phyloP scores from a whole-genome alignment of 495 filamentous ascomycete genomes.

The Trichoderma parareesei region DNA sequence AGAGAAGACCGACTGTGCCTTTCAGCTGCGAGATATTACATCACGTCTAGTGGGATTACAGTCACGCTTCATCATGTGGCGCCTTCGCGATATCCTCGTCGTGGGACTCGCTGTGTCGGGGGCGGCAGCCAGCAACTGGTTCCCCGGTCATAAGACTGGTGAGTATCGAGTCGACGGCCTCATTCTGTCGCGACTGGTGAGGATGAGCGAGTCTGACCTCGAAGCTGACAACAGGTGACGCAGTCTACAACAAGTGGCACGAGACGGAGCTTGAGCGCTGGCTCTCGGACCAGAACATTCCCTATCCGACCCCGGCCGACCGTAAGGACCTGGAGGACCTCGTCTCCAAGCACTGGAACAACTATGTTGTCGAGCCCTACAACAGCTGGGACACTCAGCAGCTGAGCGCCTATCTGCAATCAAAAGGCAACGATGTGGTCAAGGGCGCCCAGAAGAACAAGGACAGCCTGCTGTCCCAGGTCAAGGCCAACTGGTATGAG shows the following conservation, averaged over 20 bases:
- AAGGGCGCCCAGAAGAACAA: conserved; percentile 53
- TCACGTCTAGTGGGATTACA: not conserved
- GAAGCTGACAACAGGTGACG: conserved; percentile 3
- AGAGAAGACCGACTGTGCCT: not conserved
- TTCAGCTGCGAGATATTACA: not conserved
- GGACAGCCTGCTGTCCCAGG: conserved; percentile 55
- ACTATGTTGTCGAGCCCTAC: conserved; percentile 58
- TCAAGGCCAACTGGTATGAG: conserved; percentile 67
- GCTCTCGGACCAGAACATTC: conserved; percentile 89
- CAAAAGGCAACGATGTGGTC: conserved; percentile 61
- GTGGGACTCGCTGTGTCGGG: conserved; percentile 7
- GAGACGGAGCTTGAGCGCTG: conserved; percentile 95
- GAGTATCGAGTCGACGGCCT: not conserved
- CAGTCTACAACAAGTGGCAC: conserved; percentile 98
- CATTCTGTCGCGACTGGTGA: not conserved
- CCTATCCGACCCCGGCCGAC: conserved; percentile 76
- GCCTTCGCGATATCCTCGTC: conserved; percentile 1
- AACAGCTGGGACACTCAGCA: conserved; percentile 60
- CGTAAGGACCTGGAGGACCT: conserved; percentile 76
- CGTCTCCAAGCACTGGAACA: conserved; percentile 83
- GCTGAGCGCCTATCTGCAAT: conserved; percentile 55
- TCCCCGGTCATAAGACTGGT: conserved; percentile 12
- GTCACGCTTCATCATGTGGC: conserved; percentile 11
- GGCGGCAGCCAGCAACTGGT: conserved; percentile 12
- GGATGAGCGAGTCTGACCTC: not conserved